Base-by-base conservation (phyloP, 331 rosid species). In the Erythrophleum ivorense region DNA sequence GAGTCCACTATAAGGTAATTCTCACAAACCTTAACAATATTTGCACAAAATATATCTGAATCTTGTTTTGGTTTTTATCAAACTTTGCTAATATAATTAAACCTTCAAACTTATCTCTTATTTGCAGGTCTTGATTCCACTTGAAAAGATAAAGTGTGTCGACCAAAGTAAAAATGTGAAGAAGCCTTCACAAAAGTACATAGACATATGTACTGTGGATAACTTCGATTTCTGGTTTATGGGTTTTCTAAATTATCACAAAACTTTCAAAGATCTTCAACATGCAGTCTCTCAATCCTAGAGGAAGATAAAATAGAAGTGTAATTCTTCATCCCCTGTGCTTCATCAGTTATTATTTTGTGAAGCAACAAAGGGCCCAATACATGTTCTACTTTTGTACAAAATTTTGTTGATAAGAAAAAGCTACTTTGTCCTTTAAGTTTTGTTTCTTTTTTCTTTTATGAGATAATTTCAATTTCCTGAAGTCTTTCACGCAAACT, bases 101-200 rank as follows among this genome's bases (percentile, higher is more conserved):
- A 38, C 3, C 29, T 65, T 65, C 48, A 15, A 65, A 65, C 2
- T 11, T 36, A 36, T 34, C 21, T 34, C 70, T 64, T 9, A 15
- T 15, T 65, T 65, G 21, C 71, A 65, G 71, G 71, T 65, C 24
- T 34, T 8, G 46, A 38, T 65, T 65, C 71, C 71, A 36, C 46
- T 38, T 65, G 40, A 21, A 10, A 65, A 65, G 71, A 65, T 65
- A 65, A 65, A 16, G 49, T 7, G 71, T 38, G 71, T 65, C 49
- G 36, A 16, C 48, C 48, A 36, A 68, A 41, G 73, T 43, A 68
- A 68, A 9, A 45, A 68, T 68, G 34, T 68, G 73, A 43, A 68
- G 73, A 68, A 68, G 53, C 73, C 73, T 68, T 68, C 73, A 43
- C 36, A 68, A 19, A 68, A 68, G 54, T 19, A 68, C 73, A 21